Conservation (phyloP, 2,329 filamentous ascomycete genomes). For the Neophaeococcomyces mojaviensis region DNA sequence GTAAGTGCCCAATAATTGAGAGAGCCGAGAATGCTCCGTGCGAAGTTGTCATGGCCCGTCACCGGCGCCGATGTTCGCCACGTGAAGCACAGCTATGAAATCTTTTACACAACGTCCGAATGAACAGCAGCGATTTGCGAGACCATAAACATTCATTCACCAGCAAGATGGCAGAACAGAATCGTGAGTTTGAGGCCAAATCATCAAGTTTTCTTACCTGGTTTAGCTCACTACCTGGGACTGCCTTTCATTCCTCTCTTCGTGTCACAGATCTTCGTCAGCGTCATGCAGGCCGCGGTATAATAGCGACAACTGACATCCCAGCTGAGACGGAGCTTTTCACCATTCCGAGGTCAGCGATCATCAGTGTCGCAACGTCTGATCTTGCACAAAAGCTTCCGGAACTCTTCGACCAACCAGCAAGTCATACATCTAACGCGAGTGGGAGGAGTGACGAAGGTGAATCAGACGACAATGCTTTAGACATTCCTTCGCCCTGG, state of each 20-base stretch:
- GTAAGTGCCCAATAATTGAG: no score
- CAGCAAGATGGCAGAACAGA: no score
- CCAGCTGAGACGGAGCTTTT: conserved; percentile 70
- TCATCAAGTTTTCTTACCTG: background rate
- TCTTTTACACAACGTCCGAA: no score
- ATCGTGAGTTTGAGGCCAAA: background rate
- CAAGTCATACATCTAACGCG: background rate
- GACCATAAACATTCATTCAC: no score
- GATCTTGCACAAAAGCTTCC: conserved; percentile 53
- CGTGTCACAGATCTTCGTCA: conserved; percentile 2
- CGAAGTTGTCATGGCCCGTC: no score
- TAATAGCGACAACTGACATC: conserved; percentile 60
- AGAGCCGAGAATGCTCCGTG: no score
- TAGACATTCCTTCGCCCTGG: conserved; percentile 31
- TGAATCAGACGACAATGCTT: background rate
- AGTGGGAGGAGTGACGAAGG: background rate
- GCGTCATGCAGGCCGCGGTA: conserved; percentile 6
- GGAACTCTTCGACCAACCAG: conserved; percentile 39
- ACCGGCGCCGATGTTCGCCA: no score
- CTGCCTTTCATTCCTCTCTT: conserved; percentile 1
- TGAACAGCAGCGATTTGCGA: no score
- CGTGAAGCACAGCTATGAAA: no score
- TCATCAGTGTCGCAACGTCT: conserved; percentile 69
- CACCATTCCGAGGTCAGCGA: conserved; percentile 55
- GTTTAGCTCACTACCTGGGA: conserved; percentile 4